phyloP scores from a whole-genome alignment of 2,329 filamentous ascomycete species.

The Alternaria triticimaculans region DNA sequence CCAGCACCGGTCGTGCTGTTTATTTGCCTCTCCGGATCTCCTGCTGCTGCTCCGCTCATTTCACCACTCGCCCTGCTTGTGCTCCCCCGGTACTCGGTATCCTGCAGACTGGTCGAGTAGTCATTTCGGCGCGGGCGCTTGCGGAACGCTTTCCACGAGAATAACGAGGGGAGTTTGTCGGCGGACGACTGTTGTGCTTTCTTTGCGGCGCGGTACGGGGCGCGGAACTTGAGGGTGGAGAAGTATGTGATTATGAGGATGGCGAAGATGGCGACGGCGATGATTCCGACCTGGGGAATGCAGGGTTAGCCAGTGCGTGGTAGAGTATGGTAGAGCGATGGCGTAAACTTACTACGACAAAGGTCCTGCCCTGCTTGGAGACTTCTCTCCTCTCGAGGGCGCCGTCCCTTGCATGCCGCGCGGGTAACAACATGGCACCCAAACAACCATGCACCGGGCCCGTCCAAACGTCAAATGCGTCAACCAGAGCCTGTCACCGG shows the following conservation, averaged over 20 bases:
- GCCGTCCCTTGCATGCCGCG: constrained; percentile 25
- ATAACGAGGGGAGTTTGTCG: constrained; percentile 42
- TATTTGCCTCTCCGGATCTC: constrained; percentile 37
- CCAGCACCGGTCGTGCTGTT: constrained; percentile 44
- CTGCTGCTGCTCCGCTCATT: constrained; percentile 34
- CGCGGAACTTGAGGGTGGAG: constrained; percentile 34
- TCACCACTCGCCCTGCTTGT: constrained; percentile 33
- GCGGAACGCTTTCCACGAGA: constrained; percentile 38
- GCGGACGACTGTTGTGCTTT: constrained; percentile 19
- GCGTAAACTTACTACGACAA: constrained; percentile 37
- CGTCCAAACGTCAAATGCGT: constrained; percentile 14
- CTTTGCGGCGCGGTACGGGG: constrained; percentile 14
- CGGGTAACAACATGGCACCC: constrained; percentile 38
- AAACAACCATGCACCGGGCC: constrained; percentile 5
- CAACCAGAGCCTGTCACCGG: constrained; percentile 12
- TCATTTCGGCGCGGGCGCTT: constrained; percentile 35
- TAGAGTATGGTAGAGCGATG: not conserved
- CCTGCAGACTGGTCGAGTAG: constrained; percentile 46
- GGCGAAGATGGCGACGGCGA: constrained; percentile 36
- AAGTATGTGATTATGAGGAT: constrained; percentile 44
- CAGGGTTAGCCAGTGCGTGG: constrained; percentile 15
- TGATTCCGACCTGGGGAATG: constrained; percentile 33
- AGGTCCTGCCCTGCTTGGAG: constrained; percentile 30
- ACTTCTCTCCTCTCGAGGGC: constrained; percentile 28
- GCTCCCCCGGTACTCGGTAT: constrained; percentile 36